phyloP scores from a whole-genome alignment of 2,329 filamentous ascomycete species.

The Chaetomium olivaceum region DNA sequence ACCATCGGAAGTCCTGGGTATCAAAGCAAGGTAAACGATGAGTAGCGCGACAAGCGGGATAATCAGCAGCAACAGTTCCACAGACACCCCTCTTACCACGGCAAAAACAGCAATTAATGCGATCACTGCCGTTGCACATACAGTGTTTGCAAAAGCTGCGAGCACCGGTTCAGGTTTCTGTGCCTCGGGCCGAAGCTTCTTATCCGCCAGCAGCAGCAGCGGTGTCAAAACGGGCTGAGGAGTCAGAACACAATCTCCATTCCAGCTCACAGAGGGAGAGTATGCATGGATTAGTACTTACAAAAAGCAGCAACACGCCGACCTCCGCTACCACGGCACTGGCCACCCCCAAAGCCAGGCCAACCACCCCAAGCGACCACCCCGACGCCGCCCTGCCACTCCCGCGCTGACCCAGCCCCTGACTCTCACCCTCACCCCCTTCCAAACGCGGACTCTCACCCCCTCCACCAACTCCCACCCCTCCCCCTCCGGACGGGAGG shows the following conservation, averaged over 20 bases:
- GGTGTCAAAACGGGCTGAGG: constrained; percentile 38
- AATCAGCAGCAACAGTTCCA: constrained; percentile 31
- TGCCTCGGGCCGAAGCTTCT: constrained; percentile 23
- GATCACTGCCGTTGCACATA: constrained; percentile 31
- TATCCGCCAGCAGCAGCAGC: constrained; percentile 35
- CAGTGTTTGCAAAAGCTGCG: constrained; percentile 26
- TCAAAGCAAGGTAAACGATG: constrained; percentile 36
- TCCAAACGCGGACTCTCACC: background rate
- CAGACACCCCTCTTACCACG: constrained; percentile 36
- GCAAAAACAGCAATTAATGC: constrained; percentile 32
- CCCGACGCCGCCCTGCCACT: background rate
- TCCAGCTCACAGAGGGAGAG: no score
- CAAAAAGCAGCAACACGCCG: constrained; percentile 22
- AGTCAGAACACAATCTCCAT: constrained; percentile 1
- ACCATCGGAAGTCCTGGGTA: constrained; percentile 20
- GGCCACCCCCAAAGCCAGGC: constrained; percentile 25
- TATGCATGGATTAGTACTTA: constrained; percentile 3
- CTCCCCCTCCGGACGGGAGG: background rate
- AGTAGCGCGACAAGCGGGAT: constrained; percentile 37
- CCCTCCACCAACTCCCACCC: background rate
- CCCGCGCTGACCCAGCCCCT: background rate
- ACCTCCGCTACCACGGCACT: constrained; percentile 33
- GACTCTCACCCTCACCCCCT: background rate
- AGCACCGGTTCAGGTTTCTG: constrained; percentile 7
- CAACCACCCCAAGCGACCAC: constrained; percentile 24